phyloP scores from a whole-genome alignment of 1,139 yeast species.

The Blastobotrys buckinghamii region DNA sequence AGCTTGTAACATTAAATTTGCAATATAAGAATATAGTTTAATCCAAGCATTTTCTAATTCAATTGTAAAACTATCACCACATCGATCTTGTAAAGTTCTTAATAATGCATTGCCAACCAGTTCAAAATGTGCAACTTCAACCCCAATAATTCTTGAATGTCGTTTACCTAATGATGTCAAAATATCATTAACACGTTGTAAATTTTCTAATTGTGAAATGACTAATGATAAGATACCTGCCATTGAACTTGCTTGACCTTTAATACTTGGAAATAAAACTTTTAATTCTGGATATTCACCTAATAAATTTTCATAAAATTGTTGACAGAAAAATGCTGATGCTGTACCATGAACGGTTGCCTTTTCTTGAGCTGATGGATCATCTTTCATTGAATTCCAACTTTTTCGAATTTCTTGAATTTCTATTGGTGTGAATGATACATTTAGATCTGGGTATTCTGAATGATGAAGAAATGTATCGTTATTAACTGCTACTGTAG shows the following conservation, averaged over 20 bases:
- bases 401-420: conserved; percentile 21
- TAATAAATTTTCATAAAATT: conserved; percentile 55
- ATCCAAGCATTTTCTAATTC: conserved; percentile 66
- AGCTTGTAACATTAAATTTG: conserved; percentile 58
- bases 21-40: conserved; percentile 47
- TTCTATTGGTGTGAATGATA: conserved; percentile 22
- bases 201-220: conserved; percentile 42
- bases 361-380: conserved; percentile 25
- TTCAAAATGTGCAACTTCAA: conserved; percentile 67
- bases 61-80: conserved; percentile 42
- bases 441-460: conserved; percentile 23
- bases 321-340: conserved; percentile 38
- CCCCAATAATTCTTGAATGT: conserved; percentile 69
- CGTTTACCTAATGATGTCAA: conserved; percentile 63
- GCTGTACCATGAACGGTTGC: conserved; percentile 27
- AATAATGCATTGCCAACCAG: conserved; percentile 75
- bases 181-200: conserved; percentile 50
- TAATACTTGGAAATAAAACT: conserved; percentile 55
- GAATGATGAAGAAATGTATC: conserved; percentile 11
- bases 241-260: conserved; percentile 70
- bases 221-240: conserved; percentile 74
- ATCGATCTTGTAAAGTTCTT: conserved; percentile 68
- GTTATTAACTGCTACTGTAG: background rate
- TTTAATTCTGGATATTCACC: conserved; percentile 50
- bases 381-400: conserved; percentile 27